These are phyloP conservation scores for Scheffersomyces cryptocercus DNA, from an alignment of 1,139 yeast genomes.

Conservation along the genomic window DNA sequence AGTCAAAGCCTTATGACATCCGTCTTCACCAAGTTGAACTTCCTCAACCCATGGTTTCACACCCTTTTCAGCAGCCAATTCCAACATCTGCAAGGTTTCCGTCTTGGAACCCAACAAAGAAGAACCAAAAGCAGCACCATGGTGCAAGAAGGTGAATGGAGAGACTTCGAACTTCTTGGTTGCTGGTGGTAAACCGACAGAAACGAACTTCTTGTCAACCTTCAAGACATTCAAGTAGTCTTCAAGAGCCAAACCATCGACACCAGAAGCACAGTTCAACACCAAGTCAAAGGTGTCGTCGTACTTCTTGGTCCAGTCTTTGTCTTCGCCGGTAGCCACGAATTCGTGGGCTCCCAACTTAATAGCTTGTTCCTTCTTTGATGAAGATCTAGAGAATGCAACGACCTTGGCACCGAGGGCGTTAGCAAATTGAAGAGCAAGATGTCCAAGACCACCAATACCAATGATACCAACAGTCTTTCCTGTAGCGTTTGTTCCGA, in stretches of 20 bases:
- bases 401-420: constrained; percentile 44
- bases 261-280: constrained; percentile 48
- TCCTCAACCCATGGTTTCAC: constrained; percentile 46
- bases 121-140: constrained; percentile 33
- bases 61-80: constrained; percentile 39
- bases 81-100: constrained; percentile 40
- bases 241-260: constrained; percentile 34
- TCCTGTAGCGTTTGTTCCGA: constrained; percentile 29
- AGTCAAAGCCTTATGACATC: constrained; percentile 29
- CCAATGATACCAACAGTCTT: constrained; percentile 51
- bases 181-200: constrained; percentile 54
- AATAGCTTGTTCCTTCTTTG: constrained; percentile 38
- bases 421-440: constrained; percentile 42
- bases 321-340: constrained; percentile 40
- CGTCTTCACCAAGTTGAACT: constrained; percentile 36
- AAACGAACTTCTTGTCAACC: constrained; percentile 49
- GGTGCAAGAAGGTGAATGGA: constrained; percentile 29
- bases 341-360: constrained; percentile 42
- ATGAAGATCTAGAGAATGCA: constrained; percentile 39
- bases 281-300: constrained; percentile 46
- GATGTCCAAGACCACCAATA: constrained; percentile 49
- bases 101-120: constrained; percentile 38
- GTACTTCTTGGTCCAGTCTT: constrained; percentile 31
- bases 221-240: constrained; percentile 33
- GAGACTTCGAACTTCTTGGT: constrained; percentile 25